Conservation (phyloP, 2,329 filamentous ascomycete genomes). For the Alternaria sp. region DNA sequence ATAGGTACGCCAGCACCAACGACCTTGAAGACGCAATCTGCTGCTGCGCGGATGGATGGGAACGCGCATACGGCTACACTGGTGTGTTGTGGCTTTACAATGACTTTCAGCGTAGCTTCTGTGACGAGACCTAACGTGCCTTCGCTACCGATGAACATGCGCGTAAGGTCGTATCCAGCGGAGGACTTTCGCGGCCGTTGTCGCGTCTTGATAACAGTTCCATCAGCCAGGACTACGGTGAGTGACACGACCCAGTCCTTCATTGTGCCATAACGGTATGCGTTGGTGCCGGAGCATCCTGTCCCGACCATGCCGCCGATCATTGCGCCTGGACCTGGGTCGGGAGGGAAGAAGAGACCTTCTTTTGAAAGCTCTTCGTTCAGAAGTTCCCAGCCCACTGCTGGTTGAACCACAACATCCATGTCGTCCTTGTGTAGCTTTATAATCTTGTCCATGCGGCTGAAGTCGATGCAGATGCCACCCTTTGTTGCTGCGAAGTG, state of each 20-base stretch:
- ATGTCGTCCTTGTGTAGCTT: conserved; percentile 73
- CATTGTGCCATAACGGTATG: conserved; percentile 94
- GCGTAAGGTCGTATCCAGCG: conserved; percentile 90
- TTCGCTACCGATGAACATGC: conserved; percentile 88
- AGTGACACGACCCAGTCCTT: conserved; percentile 88
- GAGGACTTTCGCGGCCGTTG: conserved; percentile 88
- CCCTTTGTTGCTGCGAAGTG: conserved; percentile 84
- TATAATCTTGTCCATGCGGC: conserved; percentile 82
- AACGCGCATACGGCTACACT: conserved; percentile 79
- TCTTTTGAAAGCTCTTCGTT: conserved; percentile 77
- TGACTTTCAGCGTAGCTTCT: conserved; percentile 87
- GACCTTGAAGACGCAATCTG: conserved; percentile 79
- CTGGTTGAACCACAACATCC: conserved; percentile 65
- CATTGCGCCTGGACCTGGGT: conserved; percentile 89
- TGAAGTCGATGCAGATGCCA: conserved; percentile 86
- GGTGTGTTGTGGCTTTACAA: conserved; percentile 77
- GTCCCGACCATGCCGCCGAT: conserved; percentile 90
- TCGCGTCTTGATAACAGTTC: conserved; percentile 86
- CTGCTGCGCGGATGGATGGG: conserved; percentile 71
- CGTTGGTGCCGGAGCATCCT: conserved; percentile 81
- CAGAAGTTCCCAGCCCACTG: conserved; percentile 83
- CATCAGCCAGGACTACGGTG: conserved; percentile 88
- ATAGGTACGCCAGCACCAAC: conserved; percentile 83
- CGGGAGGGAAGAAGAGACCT: conserved; percentile 88
- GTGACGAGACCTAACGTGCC: conserved; percentile 91